phyloP scores from a whole-genome alignment of 2,329 filamentous ascomycete species.

The Zymoseptoria ardabiliae region DNA sequence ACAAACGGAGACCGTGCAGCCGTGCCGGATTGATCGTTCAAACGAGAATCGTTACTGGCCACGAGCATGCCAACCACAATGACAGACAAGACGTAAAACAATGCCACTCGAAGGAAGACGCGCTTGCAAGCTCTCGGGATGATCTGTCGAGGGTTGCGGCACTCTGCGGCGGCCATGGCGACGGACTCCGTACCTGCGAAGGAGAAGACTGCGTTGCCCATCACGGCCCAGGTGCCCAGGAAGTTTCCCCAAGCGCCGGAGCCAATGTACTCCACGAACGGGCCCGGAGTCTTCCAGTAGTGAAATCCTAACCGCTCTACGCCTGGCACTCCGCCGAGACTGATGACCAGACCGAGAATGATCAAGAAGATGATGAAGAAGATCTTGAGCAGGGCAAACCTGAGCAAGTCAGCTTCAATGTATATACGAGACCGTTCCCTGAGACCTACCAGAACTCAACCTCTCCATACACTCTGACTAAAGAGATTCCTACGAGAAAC shows the following conservation, averaged over 20 bases:
- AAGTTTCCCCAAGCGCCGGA: conserved; percentile 16
- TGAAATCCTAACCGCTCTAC: conserved; percentile 10
- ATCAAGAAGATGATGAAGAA: conserved; percentile 10
- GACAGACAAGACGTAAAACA: conserved; percentile 31
- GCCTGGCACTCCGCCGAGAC: conserved; percentile 9
- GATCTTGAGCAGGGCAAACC: conserved; percentile 15
- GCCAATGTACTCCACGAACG: conserved; percentile 9
- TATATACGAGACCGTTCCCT: background rate
- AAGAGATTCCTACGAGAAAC: conserved; percentile 27
- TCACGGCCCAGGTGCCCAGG: conserved; percentile 11
- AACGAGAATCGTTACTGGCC: conserved; percentile 21
- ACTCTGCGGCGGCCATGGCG: conserved; percentile 18
- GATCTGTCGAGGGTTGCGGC: conserved; percentile 19
- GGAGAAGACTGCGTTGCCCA: conserved; percentile 11
- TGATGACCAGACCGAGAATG: conserved; percentile 13
- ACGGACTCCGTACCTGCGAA: conserved; percentile 14
- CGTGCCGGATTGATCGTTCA: conserved; percentile 28
- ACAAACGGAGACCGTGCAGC: conserved; percentile 54
- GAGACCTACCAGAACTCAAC: conserved; percentile 5
- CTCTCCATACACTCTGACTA: conserved; percentile 13
- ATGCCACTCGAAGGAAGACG: conserved; percentile 18
- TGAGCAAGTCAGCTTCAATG: background rate
- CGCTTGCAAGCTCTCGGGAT: conserved; percentile 20
- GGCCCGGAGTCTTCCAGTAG: conserved; percentile 13
- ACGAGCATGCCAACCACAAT: conserved; percentile 28